Evolutionary conservation across 495 filamentous ascomycete species (phyloP).

Genomic region (Platismatia glauca): DNA sequence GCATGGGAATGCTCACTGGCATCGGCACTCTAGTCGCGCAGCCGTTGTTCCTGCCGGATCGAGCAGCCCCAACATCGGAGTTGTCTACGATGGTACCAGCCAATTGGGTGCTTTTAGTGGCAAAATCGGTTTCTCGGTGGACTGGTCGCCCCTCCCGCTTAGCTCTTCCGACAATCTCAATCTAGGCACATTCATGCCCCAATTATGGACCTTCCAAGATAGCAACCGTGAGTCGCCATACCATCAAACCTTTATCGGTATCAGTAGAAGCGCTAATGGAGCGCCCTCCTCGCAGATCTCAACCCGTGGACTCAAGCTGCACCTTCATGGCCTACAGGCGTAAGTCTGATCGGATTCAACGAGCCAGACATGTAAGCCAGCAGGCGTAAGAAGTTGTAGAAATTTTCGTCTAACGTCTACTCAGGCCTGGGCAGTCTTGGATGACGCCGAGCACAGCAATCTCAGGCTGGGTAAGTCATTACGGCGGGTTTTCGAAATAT

Average conservation of each 20-base stretch:
- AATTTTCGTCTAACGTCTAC: neutral
- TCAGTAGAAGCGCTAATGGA: neutral
- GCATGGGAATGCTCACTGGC: neutral
- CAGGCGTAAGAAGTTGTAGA: neutral
- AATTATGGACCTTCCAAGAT: neutral
- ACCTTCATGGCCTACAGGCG: neutral
- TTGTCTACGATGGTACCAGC: neutral
- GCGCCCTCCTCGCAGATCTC: neutral
- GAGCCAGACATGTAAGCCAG: neutral
- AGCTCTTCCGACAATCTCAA: neutral
- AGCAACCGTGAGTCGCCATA: neutral
- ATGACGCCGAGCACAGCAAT: conserved; percentile 1
- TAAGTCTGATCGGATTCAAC: neutral
- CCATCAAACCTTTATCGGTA: neutral
- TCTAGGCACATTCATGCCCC: neutral
- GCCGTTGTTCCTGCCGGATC: neutral
- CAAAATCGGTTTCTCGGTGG: neutral
- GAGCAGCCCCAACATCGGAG: neutral
- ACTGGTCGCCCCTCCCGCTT: neutral
- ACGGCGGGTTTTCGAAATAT: neutral
- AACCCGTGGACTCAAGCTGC: neutral
- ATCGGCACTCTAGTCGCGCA: neutral
- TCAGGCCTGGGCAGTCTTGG: conserved; percentile 1
- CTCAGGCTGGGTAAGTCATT: neutral
- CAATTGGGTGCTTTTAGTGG: neutral